Conservation (phyloP, 164 flowering plant species). For the Vitis labrusca region DNA sequence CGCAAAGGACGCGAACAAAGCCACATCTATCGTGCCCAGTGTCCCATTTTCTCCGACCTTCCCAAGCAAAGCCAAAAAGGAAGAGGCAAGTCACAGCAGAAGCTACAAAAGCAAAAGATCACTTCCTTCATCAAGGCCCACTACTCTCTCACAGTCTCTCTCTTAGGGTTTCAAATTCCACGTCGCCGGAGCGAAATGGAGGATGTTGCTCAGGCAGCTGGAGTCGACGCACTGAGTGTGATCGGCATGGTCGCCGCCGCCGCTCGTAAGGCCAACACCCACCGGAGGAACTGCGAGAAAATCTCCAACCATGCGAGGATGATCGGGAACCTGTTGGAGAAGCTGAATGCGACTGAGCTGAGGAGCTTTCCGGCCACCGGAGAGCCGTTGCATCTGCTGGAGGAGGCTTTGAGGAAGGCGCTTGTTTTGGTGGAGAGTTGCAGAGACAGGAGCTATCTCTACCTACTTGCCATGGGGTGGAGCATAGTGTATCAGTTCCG, state of each 20-base stretch:
- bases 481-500: conserved; percentile 44
- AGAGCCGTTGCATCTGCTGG: conserved; percentile 41
- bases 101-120: background rate
- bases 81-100: background rate
- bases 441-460: conserved; percentile 40
- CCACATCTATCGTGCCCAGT: no score
- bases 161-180: background rate
- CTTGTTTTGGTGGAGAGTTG: conserved; percentile 34
- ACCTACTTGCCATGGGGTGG: conserved; percentile 58
- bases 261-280: conserved; percentile 31
- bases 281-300: conserved; percentile 43
- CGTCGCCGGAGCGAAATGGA: conserved; percentile 5
- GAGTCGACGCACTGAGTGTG: conserved; percentile 26
- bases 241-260: conserved; percentile 22
- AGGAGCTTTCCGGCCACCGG: conserved; percentile 25
- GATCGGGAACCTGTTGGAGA: conserved; percentile 43
- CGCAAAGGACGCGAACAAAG: no score
- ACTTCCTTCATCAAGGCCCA: background rate
- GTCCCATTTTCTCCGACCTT: background rate
- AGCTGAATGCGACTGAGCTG: conserved; percentile 36
- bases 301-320: conserved; percentile 36
- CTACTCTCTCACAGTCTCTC: background rate
- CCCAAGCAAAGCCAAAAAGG: background rate
- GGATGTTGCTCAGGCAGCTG: conserved; percentile 19
- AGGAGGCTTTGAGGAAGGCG: conserved; percentile 34